Percentiles rank a stretch among this genome's conserved stretches.
Conservation (phyloP, 805 yeast species). For the Kodamaea sagamina region DNA sequence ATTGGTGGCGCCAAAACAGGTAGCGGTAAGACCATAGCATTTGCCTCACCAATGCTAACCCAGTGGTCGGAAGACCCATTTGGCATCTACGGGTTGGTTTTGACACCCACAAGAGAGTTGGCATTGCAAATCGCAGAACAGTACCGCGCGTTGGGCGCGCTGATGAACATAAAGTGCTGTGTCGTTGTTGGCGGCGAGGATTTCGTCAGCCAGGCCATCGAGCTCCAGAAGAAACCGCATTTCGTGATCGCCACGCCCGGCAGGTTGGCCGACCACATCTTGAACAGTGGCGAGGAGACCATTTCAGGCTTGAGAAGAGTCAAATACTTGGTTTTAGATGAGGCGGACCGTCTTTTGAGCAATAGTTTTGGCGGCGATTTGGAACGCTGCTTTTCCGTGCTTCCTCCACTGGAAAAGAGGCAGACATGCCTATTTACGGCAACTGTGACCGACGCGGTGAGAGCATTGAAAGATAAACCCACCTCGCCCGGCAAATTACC, state of each 20-base stretch:
- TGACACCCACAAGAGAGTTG: conserved; percentile 92
- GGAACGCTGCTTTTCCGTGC: conserved; percentile 63
- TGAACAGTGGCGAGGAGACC: conserved; percentile 87
- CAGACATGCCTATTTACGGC: conserved; percentile 95
- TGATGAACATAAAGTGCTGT: conserved; percentile 78
- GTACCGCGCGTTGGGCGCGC: conserved; percentile 87
- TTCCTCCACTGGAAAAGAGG: conserved; percentile 72
- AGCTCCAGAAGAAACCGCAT: conserved; percentile 82
- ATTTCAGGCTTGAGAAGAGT: conserved; percentile 75
- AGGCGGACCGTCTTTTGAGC: conserved; percentile 89
- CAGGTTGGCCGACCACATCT: conserved; percentile 86
- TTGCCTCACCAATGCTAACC: conserved; percentile 95
- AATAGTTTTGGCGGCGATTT: conserved; percentile 82
- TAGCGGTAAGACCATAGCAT: conserved; percentile 95
- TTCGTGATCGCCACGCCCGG: conserved; percentile 98
- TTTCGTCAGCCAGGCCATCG: conserved; percentile 83
- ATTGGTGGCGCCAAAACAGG: conserved; percentile 99
- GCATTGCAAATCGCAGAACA: conserved; percentile 98
- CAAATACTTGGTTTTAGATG: conserved; percentile 85
- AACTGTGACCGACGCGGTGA: conserved; percentile 90
- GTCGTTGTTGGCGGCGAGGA: conserved; percentile 95
- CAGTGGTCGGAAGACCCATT: conserved; percentile 94
- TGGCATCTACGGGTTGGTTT: conserved; percentile 84
- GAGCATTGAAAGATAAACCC: conserved; percentile 68
- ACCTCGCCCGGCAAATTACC: conserved; percentile 55